Conservation (phyloP, 495 filamentous ascomycete species). For the Aspergillus wentii region DNA sequence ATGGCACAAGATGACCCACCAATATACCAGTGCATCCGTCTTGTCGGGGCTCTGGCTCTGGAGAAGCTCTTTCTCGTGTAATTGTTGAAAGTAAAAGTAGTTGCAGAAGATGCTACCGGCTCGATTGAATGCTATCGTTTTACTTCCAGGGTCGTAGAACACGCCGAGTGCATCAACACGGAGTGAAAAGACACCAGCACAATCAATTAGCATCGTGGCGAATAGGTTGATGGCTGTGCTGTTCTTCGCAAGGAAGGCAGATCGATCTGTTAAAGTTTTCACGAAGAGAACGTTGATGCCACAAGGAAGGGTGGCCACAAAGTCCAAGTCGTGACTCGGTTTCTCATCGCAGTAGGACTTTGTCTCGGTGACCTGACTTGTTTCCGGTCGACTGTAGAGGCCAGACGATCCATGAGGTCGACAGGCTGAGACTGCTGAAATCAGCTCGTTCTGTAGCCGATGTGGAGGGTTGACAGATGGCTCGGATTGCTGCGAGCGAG, state of each 20-base stretch:
- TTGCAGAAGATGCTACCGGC: conserved; percentile 91
- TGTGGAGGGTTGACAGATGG: conserved; percentile 44
- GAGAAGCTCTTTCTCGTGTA: conserved; percentile 56
- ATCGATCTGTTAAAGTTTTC: conserved; percentile 44
- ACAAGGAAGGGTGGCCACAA: conserved; percentile 63
- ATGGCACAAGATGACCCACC: conserved; percentile 89
- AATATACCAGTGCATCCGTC: conserved; percentile 72
- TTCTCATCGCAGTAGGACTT: conserved; percentile 84
- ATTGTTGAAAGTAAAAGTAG: conserved; percentile 74
- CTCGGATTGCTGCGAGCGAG: conserved; percentile 31
- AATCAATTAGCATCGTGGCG: conserved; percentile 61
- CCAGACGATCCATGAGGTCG: conserved; percentile 69
- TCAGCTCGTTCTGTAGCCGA: conserved; percentile 53
- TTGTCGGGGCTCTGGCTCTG: conserved; percentile 34
- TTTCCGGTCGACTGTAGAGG: conserved; percentile 65
- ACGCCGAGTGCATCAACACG: conserved; percentile 62
- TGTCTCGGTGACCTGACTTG: conserved; percentile 74
- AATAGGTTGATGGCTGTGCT: conserved; percentile 63
- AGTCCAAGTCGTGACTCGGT: conserved; percentile 73
- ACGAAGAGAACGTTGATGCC: conserved; percentile 70
- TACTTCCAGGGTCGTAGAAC: conserved; percentile 74
- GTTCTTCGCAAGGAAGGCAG: conserved; percentile 59
- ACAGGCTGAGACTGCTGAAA: conserved; percentile 77
- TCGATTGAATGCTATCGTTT: conserved; percentile 89
- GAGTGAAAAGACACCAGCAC: conserved; percentile 66